Base-by-base conservation (phyloP, 225 moss, liverwort and hornwort species). In the Asterella californica region DNA sequence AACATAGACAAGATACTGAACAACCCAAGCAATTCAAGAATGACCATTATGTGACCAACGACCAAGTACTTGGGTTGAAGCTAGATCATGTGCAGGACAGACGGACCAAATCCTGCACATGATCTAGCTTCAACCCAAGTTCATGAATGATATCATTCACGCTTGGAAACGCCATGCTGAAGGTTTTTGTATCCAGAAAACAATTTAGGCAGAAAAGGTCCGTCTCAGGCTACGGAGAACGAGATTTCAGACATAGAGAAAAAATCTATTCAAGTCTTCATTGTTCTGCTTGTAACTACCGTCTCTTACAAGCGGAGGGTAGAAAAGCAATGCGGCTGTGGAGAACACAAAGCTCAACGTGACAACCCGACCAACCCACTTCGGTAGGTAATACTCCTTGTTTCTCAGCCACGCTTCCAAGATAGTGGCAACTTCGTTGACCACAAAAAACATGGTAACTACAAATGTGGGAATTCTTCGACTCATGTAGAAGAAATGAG, bases 401-500 rank as follows among this genome's bases (percentile, higher is more conserved):
- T 15, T 86, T 38, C 64, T 75, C 47, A 88, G 75, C 38, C 89
- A 36, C 32, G 68, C 57, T 80, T 94, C 94, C 10, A 88, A 11
- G 1, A 84, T 2, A 17, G 84, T 59, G 10, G 85, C 91, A 64
- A 55, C 78, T 53, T 94, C 94, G 42, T 94, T 88, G 3, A 94
- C 54, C 27, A 84, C 10, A 82, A 96, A 96, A 68, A 90, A 96
- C 72, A 78, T 68, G 8, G 94, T 91, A 37, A 84, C 88, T 77
- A 92, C 80, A 90, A 91, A 90, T 0, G 85, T 86, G 34, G 94
- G 88, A 15, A 69, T 73, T n/a, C 71, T 84, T 79, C 6, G 74
- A 54, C 83, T 90, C 74, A 90, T 80, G 81, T 90, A 91, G 79
- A 90, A 87, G 71, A 91, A 90, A 47, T 94, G 90, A 24, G 92